Conservation (phyloP, 2,329 filamentous ascomycete genomes). For the Elsinoe necatrix region DNA sequence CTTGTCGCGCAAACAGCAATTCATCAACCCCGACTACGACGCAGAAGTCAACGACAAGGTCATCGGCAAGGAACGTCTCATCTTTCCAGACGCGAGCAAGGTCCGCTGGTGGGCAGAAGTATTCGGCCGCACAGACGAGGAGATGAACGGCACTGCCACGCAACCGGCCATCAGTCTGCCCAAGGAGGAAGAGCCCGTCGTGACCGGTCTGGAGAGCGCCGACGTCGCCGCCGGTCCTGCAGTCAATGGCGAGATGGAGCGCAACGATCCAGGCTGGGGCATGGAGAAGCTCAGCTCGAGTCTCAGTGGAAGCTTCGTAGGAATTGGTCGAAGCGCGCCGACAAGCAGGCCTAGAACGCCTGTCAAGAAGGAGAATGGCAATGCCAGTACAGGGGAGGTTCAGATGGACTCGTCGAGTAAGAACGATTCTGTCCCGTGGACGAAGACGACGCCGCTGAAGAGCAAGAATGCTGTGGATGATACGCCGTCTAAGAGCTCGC, state of each 20-base stretch:
- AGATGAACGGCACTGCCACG: conserved; percentile 65
- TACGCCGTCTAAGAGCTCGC: not conserved
- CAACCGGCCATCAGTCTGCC: conserved; percentile 18
- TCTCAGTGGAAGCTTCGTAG: conserved; percentile 10
- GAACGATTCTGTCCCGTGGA: not conserved
- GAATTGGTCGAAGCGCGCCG: conserved; percentile 6
- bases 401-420: not conserved
- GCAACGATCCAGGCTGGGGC: conserved; percentile 11
- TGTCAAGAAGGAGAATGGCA: not conserved
- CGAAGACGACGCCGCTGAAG: not conserved
- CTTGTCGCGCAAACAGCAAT: conserved; percentile 68
- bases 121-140: conserved; percentile 77
- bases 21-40: conserved; percentile 74
- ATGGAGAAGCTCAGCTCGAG: conserved; percentile 14
- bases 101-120: conserved; percentile 90
- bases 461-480: not conserved
- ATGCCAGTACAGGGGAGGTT: not conserved
- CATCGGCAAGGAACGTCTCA: conserved; percentile 69
- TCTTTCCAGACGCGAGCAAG: conserved; percentile 66
- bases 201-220: conserved; percentile 19
- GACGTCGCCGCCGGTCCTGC: conserved; percentile 17
- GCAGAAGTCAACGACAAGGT: conserved; percentile 65
- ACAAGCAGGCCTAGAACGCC: conserved; percentile 13
- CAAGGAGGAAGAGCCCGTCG: conserved; percentile 18
- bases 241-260: conserved; percentile 13